phyloP scores from a whole-genome alignment of 2,329 filamentous ascomycete genomes.

The Trichoderma aggressivum region DNA sequence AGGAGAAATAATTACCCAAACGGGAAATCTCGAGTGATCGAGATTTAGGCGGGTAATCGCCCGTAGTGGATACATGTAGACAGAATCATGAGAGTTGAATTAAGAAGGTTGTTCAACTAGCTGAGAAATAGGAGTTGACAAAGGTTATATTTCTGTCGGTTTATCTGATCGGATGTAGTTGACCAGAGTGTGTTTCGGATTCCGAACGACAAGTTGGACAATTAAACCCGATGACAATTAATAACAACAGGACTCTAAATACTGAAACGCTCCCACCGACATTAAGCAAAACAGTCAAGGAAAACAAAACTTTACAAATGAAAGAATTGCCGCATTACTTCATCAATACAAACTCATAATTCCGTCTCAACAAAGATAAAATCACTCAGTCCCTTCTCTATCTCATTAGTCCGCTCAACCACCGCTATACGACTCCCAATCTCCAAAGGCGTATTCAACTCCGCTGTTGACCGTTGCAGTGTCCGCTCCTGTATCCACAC shows the following conservation, averaged over 20 bases:
- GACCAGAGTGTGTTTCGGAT: background rate
- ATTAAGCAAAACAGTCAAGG: accelerated
- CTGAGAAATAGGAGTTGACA: background rate
- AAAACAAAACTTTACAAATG: background rate
- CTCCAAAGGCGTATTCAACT: background rate
- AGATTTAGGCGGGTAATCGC: background rate
- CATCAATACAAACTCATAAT: background rate
- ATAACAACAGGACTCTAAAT: background rate
- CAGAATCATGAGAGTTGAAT: background rate
- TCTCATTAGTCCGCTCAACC: background rate
- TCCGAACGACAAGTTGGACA: background rate
- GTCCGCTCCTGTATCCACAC: background rate
- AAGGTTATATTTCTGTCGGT: background rate
- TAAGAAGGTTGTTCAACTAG: background rate
- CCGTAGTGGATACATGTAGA: background rate
- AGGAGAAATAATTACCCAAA: background rate
- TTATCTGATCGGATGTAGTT: background rate
- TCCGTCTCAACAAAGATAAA: background rate
- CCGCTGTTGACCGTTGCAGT: background rate
- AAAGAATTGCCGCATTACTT: no score
- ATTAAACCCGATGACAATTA: background rate
- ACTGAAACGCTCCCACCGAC: background rate
- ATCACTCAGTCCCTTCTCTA: background rate
- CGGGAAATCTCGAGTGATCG: background rate
- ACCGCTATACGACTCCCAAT: background rate